Conservation (phyloP, 2,329 filamentous ascomycete species). For the Basipetospora chlamydospora region DNA sequence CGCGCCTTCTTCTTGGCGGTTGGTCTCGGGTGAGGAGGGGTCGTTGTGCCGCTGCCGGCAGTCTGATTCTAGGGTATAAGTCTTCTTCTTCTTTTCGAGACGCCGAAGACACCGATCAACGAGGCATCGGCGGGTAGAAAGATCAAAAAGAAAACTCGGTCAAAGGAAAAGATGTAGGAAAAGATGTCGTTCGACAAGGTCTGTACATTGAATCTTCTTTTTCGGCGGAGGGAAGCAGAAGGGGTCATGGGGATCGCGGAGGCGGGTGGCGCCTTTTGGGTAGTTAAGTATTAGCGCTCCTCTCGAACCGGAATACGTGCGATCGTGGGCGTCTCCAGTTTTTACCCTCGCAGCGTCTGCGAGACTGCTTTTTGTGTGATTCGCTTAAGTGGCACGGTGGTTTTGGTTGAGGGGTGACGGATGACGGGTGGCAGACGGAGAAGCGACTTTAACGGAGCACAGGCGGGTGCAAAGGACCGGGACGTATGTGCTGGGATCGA, state of each 20-base stretch:
- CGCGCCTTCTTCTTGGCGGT: too few species aligned
- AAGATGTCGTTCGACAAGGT: not conserved
- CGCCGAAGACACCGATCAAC: too few species aligned
- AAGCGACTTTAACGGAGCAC: too few species aligned
- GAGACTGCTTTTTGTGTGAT: conserved; percentile 2
- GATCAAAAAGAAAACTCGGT: not conserved
- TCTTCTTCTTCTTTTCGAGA: too few species aligned
- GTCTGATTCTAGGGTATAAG: not conserved
- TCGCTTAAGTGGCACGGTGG: conserved; percentile 3
- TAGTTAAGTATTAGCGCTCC: conserved; percentile 2
- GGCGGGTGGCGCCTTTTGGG: conserved; percentile 1
- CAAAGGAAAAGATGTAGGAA: not conserved
- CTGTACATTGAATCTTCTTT: not conserved
- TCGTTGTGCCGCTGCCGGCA: conserved; percentile 1
- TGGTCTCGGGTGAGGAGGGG: not conserved
- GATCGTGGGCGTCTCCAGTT: too few species aligned
- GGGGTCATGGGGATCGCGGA: conserved; percentile 3
- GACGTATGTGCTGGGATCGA: too few species aligned
- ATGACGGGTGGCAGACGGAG: too few species aligned
- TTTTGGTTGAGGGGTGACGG: too few species aligned
- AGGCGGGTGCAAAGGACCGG: too few species aligned
- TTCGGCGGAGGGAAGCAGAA: not conserved
- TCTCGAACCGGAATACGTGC: too few species aligned
- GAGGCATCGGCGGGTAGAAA: too few species aligned
- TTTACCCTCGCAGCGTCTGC: too few species aligned